Conservation (phyloP, 1,284 basidiomycete species). For the Agroathelia rolfsii region DNA sequence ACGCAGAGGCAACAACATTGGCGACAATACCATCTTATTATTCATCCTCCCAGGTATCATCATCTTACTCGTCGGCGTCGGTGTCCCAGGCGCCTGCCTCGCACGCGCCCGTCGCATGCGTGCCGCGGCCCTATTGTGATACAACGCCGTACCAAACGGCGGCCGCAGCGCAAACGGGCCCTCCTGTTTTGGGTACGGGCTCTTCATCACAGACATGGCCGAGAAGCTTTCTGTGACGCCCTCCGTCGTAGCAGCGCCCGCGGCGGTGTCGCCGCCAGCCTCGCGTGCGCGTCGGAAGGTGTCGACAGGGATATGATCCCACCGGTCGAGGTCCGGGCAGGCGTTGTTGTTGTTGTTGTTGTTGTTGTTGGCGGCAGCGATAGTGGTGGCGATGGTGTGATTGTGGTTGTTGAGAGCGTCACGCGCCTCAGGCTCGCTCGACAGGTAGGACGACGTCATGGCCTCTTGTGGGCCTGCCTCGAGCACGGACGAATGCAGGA, state of each 20-base stretch:
- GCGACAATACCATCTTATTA: too few relatives aligned
- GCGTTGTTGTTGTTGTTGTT: conserved; percentile 18
- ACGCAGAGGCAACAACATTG: conserved; percentile 7
- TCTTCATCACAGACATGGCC: conserved; percentile 8
- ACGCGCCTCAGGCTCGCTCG: conserved; percentile 26
- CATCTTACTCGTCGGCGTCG: conserved; percentile 17
- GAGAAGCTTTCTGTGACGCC: conserved; percentile 23
- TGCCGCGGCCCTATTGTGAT: conserved; percentile 33
- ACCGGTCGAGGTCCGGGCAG: conserved; percentile 50
- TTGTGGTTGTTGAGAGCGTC: conserved; percentile 13
- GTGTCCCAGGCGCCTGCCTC: conserved; percentile 5
- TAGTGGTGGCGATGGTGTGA: conserved; percentile 11
- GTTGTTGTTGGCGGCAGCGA: conserved; percentile 7
- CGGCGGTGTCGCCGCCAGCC: conserved; percentile 26
- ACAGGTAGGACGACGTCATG: conserved; percentile 16
- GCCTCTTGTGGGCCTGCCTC: conserved; percentile 39
- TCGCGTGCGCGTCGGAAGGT: conserved; percentile 63
- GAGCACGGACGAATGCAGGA: conserved; percentile 66
- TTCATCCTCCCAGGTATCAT: conserved; percentile 13
- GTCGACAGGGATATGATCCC: conserved; percentile 66
- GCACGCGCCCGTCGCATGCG: conserved; percentile 10
- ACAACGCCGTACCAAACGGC: conserved; percentile 47
- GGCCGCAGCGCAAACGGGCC: conserved; percentile 13
- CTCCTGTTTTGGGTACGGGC: conserved; percentile 19
- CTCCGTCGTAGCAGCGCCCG: conserved; percentile 26